Conservation (phyloP, 2,329 filamentous ascomycete species). For the Atkinsonella hypoxylon region DNA sequence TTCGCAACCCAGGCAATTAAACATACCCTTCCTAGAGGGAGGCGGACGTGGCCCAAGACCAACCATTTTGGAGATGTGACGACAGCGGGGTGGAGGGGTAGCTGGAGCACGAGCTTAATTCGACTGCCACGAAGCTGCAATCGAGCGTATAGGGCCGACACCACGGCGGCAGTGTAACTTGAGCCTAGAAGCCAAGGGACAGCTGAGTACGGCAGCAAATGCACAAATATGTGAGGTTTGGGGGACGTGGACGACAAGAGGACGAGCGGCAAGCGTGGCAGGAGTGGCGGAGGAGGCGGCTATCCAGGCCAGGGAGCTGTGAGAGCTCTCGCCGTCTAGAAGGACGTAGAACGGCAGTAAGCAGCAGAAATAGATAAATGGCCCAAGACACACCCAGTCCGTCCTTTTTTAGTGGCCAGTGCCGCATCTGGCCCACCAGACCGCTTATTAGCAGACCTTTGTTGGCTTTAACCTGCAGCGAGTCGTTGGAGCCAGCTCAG, state of each 20-base stretch:
- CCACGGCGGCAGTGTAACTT: background rate
- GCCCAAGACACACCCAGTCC: background rate
- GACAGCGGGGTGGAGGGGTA: constrained; percentile 27
- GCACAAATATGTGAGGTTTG: background rate
- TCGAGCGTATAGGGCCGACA: background rate
- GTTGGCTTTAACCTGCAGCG: no score
- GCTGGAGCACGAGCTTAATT: constrained; percentile 7
- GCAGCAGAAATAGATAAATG: no score
- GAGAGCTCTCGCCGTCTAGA: no score
- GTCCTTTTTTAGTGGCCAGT: background rate
- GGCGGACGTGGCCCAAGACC: constrained; percentile 38
- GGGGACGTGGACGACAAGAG: background rate
- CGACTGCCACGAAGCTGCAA: constrained; percentile 1
- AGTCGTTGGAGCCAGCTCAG: background rate
- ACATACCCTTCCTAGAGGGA: constrained; percentile 55
- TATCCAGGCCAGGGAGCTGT: no score
- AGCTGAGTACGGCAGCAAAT: background rate
- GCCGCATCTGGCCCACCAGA: background rate
- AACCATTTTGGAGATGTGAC: constrained; percentile 31
- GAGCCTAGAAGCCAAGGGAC: background rate
- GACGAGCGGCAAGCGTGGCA: background rate
- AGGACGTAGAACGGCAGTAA: no score
- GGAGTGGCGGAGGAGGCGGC: background rate
- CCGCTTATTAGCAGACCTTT: background rate
- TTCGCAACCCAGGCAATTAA: constrained; percentile 2